Evolutionary conservation across 1,284 basidiomycete species (phyloP).

Genomic region (Ustilago sp.): DNA sequence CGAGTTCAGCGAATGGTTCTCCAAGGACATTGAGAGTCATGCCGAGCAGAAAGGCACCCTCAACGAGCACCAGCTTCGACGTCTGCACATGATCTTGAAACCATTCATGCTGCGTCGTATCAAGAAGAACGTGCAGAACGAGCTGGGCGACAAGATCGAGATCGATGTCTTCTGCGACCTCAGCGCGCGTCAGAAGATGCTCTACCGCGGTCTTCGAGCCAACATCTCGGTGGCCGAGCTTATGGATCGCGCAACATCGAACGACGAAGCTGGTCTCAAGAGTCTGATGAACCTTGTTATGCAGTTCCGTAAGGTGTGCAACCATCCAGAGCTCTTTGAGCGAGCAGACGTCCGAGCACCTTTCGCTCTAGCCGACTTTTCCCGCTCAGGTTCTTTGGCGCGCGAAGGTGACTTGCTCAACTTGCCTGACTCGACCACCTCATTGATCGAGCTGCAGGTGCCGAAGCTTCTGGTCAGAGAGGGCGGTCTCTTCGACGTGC

Average conservation of each 20-base stretch:
- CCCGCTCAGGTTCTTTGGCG: constrained; percentile 81
- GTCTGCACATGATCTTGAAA: constrained; percentile 98
- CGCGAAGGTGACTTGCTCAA: constrained; percentile 87
- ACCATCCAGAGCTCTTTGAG: constrained; percentile 98
- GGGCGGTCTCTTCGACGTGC: constrained; percentile 80
- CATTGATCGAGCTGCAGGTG: constrained; percentile 83
- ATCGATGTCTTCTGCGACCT: constrained; percentile 95
- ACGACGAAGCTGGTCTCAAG: constrained; percentile 88
- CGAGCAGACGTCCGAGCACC: constrained; percentile 95
- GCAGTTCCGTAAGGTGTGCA: constrained; percentile 99
- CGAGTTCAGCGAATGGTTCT: constrained; percentile 99
- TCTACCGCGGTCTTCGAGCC: constrained; percentile 89
- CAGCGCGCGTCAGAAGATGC: constrained; percentile 89
- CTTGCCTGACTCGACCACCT: constrained; percentile 83
- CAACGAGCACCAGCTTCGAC: constrained; percentile 93
- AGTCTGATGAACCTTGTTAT: constrained; percentile 99
- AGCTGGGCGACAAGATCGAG: constrained; percentile 99
- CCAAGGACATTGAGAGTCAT: constrained; percentile 94
- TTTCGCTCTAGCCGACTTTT: constrained; percentile 87
- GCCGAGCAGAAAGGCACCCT: constrained; percentile 84
- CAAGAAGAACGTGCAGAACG: constrained; percentile 98
- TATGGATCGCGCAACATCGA: constrained; percentile 87
- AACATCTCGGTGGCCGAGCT: constrained; percentile 96
- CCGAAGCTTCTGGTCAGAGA: constrained; percentile 84
- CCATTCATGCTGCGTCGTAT: constrained; percentile 99